phyloP scores from a whole-genome alignment of 2,329 filamentous ascomycete genomes.

The Bimuria novae-zelandiae region DNA sequence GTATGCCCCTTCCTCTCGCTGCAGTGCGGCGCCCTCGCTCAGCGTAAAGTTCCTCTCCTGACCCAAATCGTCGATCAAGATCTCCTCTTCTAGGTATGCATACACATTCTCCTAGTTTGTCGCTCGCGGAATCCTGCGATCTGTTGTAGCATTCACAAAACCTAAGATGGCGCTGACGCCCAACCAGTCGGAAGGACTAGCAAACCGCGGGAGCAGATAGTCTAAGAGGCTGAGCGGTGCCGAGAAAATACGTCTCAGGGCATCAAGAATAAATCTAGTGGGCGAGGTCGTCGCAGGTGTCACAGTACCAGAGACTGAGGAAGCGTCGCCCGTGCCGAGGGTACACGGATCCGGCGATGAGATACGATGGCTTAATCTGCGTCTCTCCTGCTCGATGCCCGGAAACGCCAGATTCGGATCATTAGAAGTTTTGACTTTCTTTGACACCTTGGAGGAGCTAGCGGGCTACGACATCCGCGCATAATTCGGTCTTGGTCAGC shows the following conservation, averaged over 20 bases:
- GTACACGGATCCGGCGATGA: slow-evolving; percentile 12
- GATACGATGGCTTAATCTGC: background rate
- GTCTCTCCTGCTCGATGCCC: slow-evolving; percentile 19
- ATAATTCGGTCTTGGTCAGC: slow-evolving; percentile 36
- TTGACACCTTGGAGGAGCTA: slow-evolving; percentile 36
- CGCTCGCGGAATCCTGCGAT: slow-evolving; percentile 38
- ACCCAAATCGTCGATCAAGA: slow-evolving; percentile 10
- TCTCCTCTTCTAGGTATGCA: slow-evolving; percentile 24
- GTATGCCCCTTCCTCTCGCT: slow-evolving; percentile 26
- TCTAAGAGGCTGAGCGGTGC: slow-evolving; percentile 23
- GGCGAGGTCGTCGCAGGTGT: slow-evolving; percentile 21
- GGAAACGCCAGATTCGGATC: slow-evolving; percentile 24
- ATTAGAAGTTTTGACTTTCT: slow-evolving; percentile 12
- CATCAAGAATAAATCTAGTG: slow-evolving; percentile 23
- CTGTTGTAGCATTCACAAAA: slow-evolving; percentile 36
- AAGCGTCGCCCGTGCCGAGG: slow-evolving; percentile 38
- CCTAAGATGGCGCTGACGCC: slow-evolving; percentile 35
- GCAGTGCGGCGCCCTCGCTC: slow-evolving; percentile 22
- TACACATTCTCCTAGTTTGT: slow-evolving; percentile 29
- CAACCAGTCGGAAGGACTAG: slow-evolving; percentile 30
- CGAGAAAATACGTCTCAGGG: slow-evolving; percentile 20
- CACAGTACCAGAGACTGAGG: background rate
- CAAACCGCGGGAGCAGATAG: slow-evolving; percentile 28
- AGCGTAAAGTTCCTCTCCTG: slow-evolving; percentile 17
- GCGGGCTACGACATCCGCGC: slow-evolving; percentile 36